Base-by-base conservation (phyloP, 768 basidiomycete species). In the Hebeloma cylindrosporum region DNA sequence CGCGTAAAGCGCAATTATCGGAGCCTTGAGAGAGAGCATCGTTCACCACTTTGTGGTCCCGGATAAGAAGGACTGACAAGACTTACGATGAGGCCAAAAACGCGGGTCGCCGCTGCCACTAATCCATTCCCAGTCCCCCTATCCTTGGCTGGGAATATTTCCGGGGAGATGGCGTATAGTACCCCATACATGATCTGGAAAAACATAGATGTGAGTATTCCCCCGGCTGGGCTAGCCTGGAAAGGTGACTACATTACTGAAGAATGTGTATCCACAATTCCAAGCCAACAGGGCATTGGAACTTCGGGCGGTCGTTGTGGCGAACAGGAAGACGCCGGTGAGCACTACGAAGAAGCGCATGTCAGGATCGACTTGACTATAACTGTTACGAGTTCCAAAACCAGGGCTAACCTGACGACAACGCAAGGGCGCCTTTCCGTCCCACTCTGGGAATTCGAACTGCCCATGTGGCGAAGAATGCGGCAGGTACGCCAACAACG, bases 111-210 rank as follows among this genome's bases (percentile, higher is more conserved):
- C 1, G 79, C 80, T 5, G 81, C 72, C 1, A 75, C 75, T 35
- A 88, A 65, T 3, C 79, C 82, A 49, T 83, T 85, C 1, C 86
- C 85, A 1, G 85, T 88, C 0, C 85, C 85, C 26, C 86, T 71
- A 57, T 85, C 78, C 57, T 83, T 83, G 23, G 81, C 80, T 8
- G 83, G 82, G 58, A 85, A 84, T 7, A 83, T 71, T 58, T 87
- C 83, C 2, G 83, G 76, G 1, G 83, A 77, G 47, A 83, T 65
- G 18, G 82, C 82, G 52, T 84, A 86, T 33, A 86, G 54, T 3
- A 87, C 81, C 1, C 85, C 82, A 45, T 83, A 86, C 84, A 87
- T 86, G 45, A 82, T 80, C 81, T 83, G 34, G 20, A 14, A 41
- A n/a, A 39, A 31, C 25, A 23, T 30, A 16, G 5, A 7, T 26